phyloP scores from a whole-genome alignment of 2,329 filamentous ascomycete genomes.

The Ophiocordyceps sinensis region DNA sequence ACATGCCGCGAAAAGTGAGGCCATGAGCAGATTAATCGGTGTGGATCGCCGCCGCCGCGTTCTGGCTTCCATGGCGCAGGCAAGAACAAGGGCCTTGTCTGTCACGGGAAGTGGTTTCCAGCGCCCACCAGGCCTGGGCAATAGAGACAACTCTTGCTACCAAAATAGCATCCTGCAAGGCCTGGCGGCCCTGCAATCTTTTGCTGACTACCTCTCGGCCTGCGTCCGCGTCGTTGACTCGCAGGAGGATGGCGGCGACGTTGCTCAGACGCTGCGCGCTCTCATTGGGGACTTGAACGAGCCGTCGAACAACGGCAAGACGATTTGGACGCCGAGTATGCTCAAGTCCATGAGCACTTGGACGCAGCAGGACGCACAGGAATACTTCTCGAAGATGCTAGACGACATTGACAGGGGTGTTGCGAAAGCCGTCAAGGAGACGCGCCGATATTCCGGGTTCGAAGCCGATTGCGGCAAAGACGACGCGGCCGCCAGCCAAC shows the following conservation, averaged over 20 bases:
- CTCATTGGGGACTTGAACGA: conserved; percentile 60
- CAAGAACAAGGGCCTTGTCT: conserved; percentile 39
- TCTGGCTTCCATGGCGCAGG: conserved; percentile 42
- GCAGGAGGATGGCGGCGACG: conserved; percentile 16
- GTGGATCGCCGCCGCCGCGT: conserved; percentile 38
- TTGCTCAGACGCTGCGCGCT: conserved; percentile 39
- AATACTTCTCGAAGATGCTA: conserved; percentile 85
- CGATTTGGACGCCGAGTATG: conserved; percentile 66
- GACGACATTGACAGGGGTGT: conserved; percentile 75
- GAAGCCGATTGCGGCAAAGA: conserved; percentile 24
- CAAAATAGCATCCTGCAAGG: conserved; percentile 92
- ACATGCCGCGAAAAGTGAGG: conserved; percentile 48
- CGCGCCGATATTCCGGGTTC: conserved; percentile 19
- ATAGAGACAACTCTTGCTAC: conserved; percentile 92
- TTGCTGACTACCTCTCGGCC: conserved; percentile 50
- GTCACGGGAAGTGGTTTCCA: conserved; percentile 31
- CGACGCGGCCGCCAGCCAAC: conserved; percentile 28
- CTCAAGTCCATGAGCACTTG: conserved; percentile 89
- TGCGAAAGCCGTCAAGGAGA: conserved; percentile 26
- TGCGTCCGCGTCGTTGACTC: conserved; percentile 18
- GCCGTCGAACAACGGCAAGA: conserved; percentile 54
- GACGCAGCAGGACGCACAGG: conserved; percentile 94
- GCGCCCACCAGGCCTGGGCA: conserved; percentile 59
- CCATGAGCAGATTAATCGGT: conserved; percentile 48
- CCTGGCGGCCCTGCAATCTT: conserved; percentile 57